These are phyloP conservation scores for Graphilbum fragrans DNA, from an alignment of 2,329 filamentous ascomycete species.

Conservation along the genomic window DNA sequence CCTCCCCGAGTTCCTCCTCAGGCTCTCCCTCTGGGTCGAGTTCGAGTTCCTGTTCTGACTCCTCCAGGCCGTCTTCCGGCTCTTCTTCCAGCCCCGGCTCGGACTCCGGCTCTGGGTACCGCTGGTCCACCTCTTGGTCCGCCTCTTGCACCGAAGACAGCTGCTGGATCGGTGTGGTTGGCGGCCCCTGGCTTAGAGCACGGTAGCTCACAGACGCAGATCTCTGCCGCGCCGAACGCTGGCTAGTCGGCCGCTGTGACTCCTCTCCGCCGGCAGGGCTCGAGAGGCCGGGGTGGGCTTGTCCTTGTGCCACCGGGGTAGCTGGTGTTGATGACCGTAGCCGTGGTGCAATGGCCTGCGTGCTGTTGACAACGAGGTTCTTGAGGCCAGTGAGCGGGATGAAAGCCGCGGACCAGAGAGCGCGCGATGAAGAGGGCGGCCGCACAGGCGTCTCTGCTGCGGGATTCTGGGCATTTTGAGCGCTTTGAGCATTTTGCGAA, in stretches of 20 bases:
- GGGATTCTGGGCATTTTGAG: not conserved
- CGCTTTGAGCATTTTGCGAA: too few relatives aligned
- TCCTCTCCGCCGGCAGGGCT: too few relatives aligned
- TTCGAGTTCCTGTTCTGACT: too few relatives aligned
- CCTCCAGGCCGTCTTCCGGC: not conserved
- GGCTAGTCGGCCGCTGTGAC: not conserved
- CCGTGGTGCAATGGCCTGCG: constrained; percentile 17
- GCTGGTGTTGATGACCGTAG: not conserved
- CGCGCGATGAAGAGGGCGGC: constrained; percentile 3
- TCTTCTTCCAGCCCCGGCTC: not conserved
- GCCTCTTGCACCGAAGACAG: not conserved
- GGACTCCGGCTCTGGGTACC: not conserved
- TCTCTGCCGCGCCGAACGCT: not conserved
- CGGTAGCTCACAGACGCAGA: not conserved
- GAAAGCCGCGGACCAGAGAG: constrained; percentile 15
- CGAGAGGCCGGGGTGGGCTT: too few relatives aligned
- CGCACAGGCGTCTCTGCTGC: not conserved
- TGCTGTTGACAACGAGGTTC: constrained; percentile 18
- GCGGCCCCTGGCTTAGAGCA: not conserved
- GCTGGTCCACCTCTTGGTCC: not conserved
- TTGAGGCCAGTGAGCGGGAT: constrained; percentile 18
- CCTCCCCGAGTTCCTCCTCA: not conserved
- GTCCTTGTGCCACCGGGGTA: not conserved
- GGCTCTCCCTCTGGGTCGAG: too few relatives aligned
- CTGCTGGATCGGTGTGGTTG: not conserved